phyloP scores from a whole-genome alignment of 2,329 filamentous ascomycete genomes.

The Fusarium neocosmosporiellum region DNA sequence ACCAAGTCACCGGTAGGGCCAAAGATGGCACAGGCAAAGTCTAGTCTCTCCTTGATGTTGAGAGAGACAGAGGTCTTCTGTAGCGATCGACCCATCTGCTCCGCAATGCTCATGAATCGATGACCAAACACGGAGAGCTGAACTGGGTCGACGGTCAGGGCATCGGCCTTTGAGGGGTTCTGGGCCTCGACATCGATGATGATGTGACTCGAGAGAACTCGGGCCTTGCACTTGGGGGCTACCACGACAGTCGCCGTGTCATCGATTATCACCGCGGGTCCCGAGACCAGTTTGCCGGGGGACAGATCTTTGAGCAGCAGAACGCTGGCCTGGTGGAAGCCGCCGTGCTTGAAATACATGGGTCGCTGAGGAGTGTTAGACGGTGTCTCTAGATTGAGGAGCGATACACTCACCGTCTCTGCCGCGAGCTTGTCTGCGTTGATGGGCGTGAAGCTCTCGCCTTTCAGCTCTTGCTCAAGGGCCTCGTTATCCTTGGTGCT shows the following conservation, averaged over 20 bases:
- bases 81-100: conserved; percentile 81
- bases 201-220: conserved; percentile 47
- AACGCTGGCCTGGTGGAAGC: conserved; percentile 40
- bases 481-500: conserved; percentile 19
- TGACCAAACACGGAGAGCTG: conserved; percentile 80
- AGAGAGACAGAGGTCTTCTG: conserved; percentile 81
- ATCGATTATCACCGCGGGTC: conserved; percentile 77
- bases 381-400: not conserved
- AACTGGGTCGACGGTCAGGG: conserved; percentile 72
- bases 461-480: conserved; percentile 12
- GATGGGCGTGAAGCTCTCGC: conserved; percentile 16
- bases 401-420: not conserved
- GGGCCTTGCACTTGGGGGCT: conserved; percentile 53
- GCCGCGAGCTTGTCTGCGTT: not conserved
- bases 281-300: conserved; percentile 45
- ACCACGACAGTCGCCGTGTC: conserved; percentile 81
- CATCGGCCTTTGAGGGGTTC: conserved; percentile 3
- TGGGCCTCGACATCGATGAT: conserved; percentile 45
- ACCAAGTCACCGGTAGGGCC: conserved; percentile 77
- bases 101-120: conserved; percentile 83
- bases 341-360: conserved; percentile 32
- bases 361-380: not conserved
- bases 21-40: conserved; percentile 83
- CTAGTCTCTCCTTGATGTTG: conserved; percentile 82
- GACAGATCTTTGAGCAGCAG: conserved; percentile 30